Evolutionary conservation across 306 rosid species (phyloP).

Genomic region (Senna siamea): DNA sequence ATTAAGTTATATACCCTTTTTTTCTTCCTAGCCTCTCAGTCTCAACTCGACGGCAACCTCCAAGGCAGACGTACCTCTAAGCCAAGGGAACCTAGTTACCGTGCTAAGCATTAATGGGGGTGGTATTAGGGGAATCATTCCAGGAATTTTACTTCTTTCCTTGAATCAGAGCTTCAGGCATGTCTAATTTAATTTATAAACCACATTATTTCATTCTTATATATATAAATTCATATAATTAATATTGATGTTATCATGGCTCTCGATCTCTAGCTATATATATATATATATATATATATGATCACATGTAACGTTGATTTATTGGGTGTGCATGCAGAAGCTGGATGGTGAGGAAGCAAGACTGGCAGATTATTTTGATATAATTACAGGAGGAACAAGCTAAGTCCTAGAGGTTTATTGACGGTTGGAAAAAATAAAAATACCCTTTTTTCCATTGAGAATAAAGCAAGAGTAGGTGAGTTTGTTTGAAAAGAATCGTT

Average conservation of each 20-base stretch:
- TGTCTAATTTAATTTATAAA: neutral
- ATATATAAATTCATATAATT: no score
- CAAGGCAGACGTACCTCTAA: conserved; percentile 13
- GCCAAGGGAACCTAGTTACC: conserved; percentile 51
- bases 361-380: conserved; percentile 67
- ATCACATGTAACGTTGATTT: neutral
- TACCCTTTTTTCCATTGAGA: no score
- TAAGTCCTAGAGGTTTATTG: conserved; percentile 71
- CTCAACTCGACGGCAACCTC: conserved; percentile 41
- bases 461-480: no score
- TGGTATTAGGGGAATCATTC: conserved; percentile 66
- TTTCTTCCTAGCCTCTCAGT: no score
- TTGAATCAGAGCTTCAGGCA: conserved; percentile 67
- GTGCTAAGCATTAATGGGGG: conserved; percentile 70
- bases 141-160: conserved; percentile 50
- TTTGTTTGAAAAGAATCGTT: no score
- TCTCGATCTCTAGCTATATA: no score
- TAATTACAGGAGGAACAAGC: conserved; percentile 72
- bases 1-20: no score
- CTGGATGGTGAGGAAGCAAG: conserved; percentile 67
- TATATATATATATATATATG: no score
- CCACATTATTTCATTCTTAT: neutral
- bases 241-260: no score
- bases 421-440: no score
- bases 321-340: conserved; percentile 42